These are phyloP conservation scores for Penium margaritaceum DNA, from an alignment of 139 green algal genomes.

Conservation along the genomic window DNA sequence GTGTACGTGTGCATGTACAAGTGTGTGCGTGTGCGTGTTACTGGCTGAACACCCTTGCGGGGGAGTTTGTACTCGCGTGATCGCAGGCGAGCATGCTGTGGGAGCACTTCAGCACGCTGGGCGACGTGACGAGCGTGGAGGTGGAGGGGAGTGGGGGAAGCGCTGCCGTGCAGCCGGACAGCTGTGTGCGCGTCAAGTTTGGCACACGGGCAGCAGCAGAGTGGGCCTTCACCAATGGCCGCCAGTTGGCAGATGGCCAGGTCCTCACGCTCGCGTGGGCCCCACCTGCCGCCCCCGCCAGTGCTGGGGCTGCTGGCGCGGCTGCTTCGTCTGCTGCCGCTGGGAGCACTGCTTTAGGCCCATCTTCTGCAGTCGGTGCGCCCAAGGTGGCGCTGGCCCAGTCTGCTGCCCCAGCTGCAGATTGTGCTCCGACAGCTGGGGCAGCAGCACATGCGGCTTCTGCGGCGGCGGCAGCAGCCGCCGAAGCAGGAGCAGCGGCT, in stretches of 20 bases:
- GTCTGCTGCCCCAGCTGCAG: too few species aligned
- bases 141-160: background rate
- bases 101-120: constrained; percentile 28
- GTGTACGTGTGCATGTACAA: too few species aligned
- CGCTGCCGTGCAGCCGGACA: background rate
- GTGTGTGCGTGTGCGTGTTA: too few species aligned
- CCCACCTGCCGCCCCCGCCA: constrained; percentile 3
- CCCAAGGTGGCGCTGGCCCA: too few species aligned
- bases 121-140: constrained; percentile 26
- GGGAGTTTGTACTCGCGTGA: too few species aligned
- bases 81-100: constrained; percentile 15
- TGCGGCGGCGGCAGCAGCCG: too few species aligned
- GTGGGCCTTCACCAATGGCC: constrained; percentile 18
- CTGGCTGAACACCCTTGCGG: too few species aligned
- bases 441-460: too few species aligned
- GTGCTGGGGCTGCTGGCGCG: background rate
- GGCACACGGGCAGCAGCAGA: constrained; percentile 15
- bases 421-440: too few species aligned
- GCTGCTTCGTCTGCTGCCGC: background rate
- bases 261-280: constrained; percentile 29
- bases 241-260: constrained; percentile 7
- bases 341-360: too few species aligned
- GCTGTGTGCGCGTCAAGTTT: constrained; percentile 18
- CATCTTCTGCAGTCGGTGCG: too few species aligned
- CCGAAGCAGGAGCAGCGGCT: too few species aligned